Percentiles rank a stretch among this genome's conserved stretches.
Conservation (phyloP, 805 yeast genomes). For the Jamesozyma rosinii region DNA sequence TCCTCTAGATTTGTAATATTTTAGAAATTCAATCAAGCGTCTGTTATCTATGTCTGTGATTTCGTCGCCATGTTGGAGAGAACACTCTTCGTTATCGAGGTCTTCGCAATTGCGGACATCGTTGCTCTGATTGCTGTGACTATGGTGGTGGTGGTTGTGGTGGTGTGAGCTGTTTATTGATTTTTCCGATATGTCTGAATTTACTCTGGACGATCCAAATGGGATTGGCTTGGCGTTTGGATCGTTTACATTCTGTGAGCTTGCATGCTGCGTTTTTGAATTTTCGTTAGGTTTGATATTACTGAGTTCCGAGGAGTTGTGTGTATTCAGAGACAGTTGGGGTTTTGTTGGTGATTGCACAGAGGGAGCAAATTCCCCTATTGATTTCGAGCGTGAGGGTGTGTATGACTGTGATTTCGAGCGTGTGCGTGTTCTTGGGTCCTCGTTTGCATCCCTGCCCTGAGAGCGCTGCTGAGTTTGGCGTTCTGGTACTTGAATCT, state of each 20-base stretch:
- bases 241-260: background rate
- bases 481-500: background rate
- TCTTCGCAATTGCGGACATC: background rate
- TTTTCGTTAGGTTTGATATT: background rate
- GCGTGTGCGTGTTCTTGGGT: background rate
- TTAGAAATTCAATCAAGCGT: slow-evolving; percentile 38
- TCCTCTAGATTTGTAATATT: slow-evolving; percentile 29
- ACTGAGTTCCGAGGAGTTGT: background rate
- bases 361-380: too few species aligned
- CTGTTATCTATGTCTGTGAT: slow-evolving; percentile 35
- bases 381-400: background rate
- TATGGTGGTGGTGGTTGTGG: slow-evolving; percentile 10
- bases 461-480: background rate
- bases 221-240: background rate
- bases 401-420: background rate
- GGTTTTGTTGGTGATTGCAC: background rate
- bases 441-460: background rate
- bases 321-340: background rate
- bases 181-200: slow-evolving; percentile 4
- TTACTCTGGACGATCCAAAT: slow-evolving; percentile 17
- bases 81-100: background rate
- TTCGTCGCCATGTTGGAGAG: background rate
- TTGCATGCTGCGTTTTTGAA: background rate
- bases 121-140: slow-evolving; percentile 4
- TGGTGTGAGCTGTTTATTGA: background rate